Conservation (phyloP, 768 basidiomycete species). For the Auriscalpium microsporum region DNA sequence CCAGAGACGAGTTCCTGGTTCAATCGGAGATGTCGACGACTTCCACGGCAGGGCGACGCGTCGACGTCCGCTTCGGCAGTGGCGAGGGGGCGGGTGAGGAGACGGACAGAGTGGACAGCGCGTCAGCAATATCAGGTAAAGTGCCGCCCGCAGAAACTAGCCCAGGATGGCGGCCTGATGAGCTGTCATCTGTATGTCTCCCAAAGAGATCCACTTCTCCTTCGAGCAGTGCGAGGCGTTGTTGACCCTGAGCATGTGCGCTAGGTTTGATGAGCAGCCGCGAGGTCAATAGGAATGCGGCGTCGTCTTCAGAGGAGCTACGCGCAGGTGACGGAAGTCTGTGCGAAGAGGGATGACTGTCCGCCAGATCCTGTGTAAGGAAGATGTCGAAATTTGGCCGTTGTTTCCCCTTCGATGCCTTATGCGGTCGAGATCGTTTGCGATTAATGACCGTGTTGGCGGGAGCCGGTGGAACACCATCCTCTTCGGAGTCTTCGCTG, state of each 20-base stretch:
- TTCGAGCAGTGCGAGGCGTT: neutral
- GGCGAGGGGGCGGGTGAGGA: neutral
- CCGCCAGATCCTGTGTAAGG: neutral
- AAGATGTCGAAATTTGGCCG: neutral
- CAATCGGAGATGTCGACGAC: neutral
- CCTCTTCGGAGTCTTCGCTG: constrained; percentile 14
- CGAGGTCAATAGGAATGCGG: too few species aligned
- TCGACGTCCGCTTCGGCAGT: neutral
- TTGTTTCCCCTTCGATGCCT: neutral
- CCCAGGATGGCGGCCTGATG: neutral
- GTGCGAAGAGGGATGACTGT: too few species aligned
- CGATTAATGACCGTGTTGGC: neutral
- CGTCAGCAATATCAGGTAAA: neutral
- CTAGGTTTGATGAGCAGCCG: too few species aligned
- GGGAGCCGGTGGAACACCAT: neutral
- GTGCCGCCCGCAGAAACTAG: neutral
- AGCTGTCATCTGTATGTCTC: neutral
- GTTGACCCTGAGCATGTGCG: too few species aligned
- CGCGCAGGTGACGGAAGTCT: too few species aligned
- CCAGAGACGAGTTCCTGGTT: neutral
- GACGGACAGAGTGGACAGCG: neutral
- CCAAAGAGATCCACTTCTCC: constrained; percentile 1
- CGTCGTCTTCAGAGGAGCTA: too few species aligned
- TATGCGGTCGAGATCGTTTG: neutral
- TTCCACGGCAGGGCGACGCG: neutral